Conservation (phyloP, 768 basidiomycete genomes). For the Agaricus blazei region DNA sequence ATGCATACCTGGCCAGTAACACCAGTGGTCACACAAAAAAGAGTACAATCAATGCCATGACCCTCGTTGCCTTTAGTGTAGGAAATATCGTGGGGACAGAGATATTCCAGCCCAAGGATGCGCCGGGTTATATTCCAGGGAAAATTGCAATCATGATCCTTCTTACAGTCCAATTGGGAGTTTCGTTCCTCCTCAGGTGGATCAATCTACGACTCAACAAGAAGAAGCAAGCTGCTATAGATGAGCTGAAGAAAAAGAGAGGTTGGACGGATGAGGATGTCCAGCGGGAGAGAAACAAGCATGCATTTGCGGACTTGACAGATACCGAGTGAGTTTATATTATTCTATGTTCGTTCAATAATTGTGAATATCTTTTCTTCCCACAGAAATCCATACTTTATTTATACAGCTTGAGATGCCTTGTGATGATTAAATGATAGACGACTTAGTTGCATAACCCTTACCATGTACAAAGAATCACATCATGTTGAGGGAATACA, state of each 20-base stretch:
- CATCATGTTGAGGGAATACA: too few species aligned
- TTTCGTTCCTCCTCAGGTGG: conserved; percentile 46
- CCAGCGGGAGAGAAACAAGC: conserved; percentile 50
- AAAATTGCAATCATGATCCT: conserved; percentile 63
- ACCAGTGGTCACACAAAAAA: conserved; percentile 66
- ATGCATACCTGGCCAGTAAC: conserved; percentile 63
- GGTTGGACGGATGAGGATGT: conserved; percentile 59
- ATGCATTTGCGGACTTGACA: conserved; percentile 60
- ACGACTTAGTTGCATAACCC: too few species aligned
- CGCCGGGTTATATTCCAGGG: conserved; percentile 59
- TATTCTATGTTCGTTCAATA: not conserved
- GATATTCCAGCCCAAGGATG: conserved; percentile 59
- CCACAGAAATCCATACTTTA: conserved; percentile 10
- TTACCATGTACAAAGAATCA: too few species aligned
- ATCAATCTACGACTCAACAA: conserved; percentile 51
- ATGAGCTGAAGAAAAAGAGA: conserved; percentile 35
- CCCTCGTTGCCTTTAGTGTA: conserved; percentile 45
- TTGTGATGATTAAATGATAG: too few species aligned
- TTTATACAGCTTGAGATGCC: conserved; percentile 8
- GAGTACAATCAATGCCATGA: conserved; percentile 60
- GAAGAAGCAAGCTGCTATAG: conserved; percentile 37
- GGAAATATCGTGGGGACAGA: conserved; percentile 62
- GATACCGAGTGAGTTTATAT: conserved; percentile 49
- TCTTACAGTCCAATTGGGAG: conserved; percentile 43
- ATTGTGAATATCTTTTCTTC: not conserved